Conservation (phyloP, 2,329 filamentous ascomycete genomes). For the Cytospora piceae region DNA sequence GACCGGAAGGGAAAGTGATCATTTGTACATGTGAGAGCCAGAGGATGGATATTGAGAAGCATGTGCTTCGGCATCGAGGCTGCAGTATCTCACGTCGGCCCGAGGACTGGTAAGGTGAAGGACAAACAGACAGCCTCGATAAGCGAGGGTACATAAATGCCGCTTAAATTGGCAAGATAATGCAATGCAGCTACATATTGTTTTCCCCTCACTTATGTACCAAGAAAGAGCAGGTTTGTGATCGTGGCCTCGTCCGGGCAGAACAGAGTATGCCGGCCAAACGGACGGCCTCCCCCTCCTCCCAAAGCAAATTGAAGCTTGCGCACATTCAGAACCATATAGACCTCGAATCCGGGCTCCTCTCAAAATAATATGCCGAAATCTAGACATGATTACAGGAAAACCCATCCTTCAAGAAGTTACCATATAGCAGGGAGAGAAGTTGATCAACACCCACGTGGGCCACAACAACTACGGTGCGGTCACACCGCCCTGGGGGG, state of each 20-base stretch:
- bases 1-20: not conserved
- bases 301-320: not conserved
- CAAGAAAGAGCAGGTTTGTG: not conserved
- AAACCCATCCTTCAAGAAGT: not conserved
- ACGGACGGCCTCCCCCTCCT: too few relatives aligned
- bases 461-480: not conserved
- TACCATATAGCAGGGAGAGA: not conserved
- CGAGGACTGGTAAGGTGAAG: not conserved
- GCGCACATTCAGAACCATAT: too few relatives aligned
- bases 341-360: too few relatives aligned
- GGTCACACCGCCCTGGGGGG: not conserved
- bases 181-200: not conserved
- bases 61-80: not conserved
- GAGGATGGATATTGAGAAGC: not conserved
- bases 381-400: too few relatives aligned
- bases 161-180: not conserved
- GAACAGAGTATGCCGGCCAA: not conserved
- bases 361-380: too few relatives aligned
- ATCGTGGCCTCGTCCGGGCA: constrained; percentile 1
- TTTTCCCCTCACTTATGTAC: not conserved
- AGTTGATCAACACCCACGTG: not conserved
- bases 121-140: not conserved
- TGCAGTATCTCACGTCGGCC: not conserved
- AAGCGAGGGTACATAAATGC: not conserved
- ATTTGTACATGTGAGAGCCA: not conserved